Base-by-base conservation (phyloP, 2,329 filamentous ascomycete species). In the Fonsecaea pedrosoi region DNA sequence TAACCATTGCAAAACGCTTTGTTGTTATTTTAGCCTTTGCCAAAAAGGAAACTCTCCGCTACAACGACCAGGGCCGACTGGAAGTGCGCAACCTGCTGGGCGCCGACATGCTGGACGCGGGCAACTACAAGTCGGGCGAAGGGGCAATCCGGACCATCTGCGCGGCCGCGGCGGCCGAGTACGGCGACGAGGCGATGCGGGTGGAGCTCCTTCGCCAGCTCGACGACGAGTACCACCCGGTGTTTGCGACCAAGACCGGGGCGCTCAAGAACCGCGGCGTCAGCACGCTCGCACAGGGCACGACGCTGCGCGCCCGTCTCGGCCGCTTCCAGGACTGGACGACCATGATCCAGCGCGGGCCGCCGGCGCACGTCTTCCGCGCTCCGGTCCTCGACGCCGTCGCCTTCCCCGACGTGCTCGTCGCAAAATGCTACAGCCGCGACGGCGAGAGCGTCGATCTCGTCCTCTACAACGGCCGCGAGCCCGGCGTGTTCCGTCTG, bases 101-200 rank as follows among this genome's bases (percentile, higher is more conserved):
- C 25, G 69, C 69, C 13, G 69, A 70, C 57, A 70, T 67, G 40
- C 54, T 70, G n/a, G 69, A 70, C 48, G 63, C 69, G 12, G 69
- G 69, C 35, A 69, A 69, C 55, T 69, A 69, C 61, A 69, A 68
- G 38, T 12, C 56, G n/a, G 68, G 68, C 25, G 62, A 62, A 35
- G 68, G 68, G 5, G 50, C 62, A 8, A 67, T 69, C 18, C 58
- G 68, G 4, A 40, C 32, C 21, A 60, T 61, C 50, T 57, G 61
- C 30, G 68, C 68, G 13, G 32, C 61, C 8, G 68, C 62, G 7
- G 65, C 62, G 13, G 68, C 68, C 15, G 65, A 68, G 60, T 70
- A 62, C 56, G 68, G 65, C n/a, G 68, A 70, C 65, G 55, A 63
- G 21, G 38, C 60, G 32, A 50, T 70, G 21, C 56, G 56, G 21